Evolutionary conservation across 2,329 filamentous ascomycete genomes (phyloP).

Genomic region (Cladosporium sp.): DNA sequence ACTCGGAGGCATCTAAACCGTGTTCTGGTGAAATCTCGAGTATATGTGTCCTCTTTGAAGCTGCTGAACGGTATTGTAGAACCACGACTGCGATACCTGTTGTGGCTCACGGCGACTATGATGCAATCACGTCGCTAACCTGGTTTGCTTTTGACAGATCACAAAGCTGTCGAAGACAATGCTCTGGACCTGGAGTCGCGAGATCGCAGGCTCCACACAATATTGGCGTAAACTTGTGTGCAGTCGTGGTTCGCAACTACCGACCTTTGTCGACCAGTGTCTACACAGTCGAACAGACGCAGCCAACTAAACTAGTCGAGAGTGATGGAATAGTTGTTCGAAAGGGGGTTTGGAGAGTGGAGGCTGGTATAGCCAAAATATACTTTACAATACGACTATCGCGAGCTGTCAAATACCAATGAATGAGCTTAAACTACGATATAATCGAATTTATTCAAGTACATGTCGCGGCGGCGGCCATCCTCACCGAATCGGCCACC

Average conservation of each 20-base stretch:
- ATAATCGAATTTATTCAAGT: not conserved
- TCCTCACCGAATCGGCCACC: not conserved
- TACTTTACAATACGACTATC: not conserved
- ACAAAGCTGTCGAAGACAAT: not conserved
- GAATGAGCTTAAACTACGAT: not conserved
- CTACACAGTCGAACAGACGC: not conserved
- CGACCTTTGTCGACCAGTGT: not conserved
- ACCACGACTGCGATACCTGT: not conserved
- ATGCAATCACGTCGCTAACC: not conserved
- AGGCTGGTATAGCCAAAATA: not conserved
- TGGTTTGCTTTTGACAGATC: not conserved
- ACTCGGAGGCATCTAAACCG: not conserved
- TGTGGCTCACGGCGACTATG: not conserved
- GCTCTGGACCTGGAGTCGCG: not conserved
- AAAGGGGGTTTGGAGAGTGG: not conserved
- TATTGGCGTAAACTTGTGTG: not conserved
- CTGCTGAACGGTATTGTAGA: not conserved
- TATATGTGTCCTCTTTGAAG: not conserved
- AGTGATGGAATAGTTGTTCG: not conserved
- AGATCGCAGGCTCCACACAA: not conserved
- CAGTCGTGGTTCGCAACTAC: not conserved
- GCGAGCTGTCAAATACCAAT: not conserved
- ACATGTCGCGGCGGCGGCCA: not conserved
- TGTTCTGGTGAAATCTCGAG: not conserved
- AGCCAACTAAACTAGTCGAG: not conserved